Base-by-base conservation (phyloP, 2,329 filamentous ascomycete species). In the Talaromyces sp. region DNA sequence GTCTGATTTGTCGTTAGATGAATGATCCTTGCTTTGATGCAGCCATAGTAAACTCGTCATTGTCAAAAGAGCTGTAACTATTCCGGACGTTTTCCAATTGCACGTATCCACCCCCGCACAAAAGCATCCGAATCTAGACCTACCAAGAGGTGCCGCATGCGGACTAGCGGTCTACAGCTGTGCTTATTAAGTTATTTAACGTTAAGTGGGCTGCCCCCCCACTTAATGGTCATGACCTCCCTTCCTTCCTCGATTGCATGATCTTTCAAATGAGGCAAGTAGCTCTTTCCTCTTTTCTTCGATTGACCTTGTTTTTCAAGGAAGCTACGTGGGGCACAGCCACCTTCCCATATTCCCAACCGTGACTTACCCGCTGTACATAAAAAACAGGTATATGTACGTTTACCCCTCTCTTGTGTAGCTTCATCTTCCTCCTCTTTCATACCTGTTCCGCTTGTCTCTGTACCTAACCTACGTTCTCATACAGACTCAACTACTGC, bases 191-290 rank as follows among this genome's bases (percentile, higher is more conserved):
- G 14, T 33, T 33, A 50, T n/a, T 9, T 52, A 50, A 27, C 45
- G 9, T 24, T 19, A 31, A 50, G 47, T 33, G 49, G 47, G 14
- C 13, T 19, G 49, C 14, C 27, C 14, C 49, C 31, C 49, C 31
- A 24, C 47, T 31, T 27, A 27, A 45, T 22, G 43, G 10, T 33
- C 47, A 50, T 27, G 24, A 8, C 47, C 11, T 31, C 19, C 45
- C 11, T 19, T 33, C 24, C 24, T 52, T 52, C 27, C 27, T 13
- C 52, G 9, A 31, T 60, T 35, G 27, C 47, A 39, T 49, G 59
- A 61, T 61, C 24, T 45, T 33, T 66, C 66, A 66, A 68, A 22
- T 24, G 33, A 56, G 52, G 33, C 33, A 56, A 69, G 67, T 70
- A 66, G 43, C 31, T 61, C 45, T 10, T 61, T 52, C 59, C 59